Percentiles rank a stretch among this genome's conserved stretches.
phyloP scores from a whole-genome alignment of 1,139 yeast genomes.

The Ashbya aceris region DNA sequence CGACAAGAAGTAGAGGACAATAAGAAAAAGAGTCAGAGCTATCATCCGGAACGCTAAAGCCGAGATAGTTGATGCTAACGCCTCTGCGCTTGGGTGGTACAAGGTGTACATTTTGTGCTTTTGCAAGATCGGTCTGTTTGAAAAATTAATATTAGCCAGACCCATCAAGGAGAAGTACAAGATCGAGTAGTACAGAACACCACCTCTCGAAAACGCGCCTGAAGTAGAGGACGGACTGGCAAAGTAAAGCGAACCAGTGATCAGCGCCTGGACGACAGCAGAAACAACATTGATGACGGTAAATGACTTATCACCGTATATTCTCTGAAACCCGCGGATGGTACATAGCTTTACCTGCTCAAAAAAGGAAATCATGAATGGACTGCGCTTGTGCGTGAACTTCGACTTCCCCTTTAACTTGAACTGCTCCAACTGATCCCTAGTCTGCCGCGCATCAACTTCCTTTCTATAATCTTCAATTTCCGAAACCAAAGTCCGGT shows the following conservation, averaged over 20 bases:
- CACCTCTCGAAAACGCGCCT: slow-evolving; percentile 54
- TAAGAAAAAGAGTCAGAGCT: slow-evolving; percentile 36
- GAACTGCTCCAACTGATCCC: slow-evolving; percentile 28
- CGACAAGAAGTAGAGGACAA: slow-evolving; percentile 44
- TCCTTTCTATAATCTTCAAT: slow-evolving; percentile 36
- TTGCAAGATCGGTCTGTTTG: slow-evolving; percentile 43
- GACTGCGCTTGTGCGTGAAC: slow-evolving; percentile 33
- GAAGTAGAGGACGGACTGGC: slow-evolving; percentile 36
- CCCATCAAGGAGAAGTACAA: slow-evolving; percentile 48
- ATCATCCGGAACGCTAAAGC: slow-evolving; percentile 42
- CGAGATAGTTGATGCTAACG: slow-evolving; percentile 39
- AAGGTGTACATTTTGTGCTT: slow-evolving; percentile 50
- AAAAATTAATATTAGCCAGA: slow-evolving; percentile 46
- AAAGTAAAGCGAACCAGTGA: slow-evolving; percentile 38
- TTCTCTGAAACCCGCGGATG: slow-evolving; percentile 42
- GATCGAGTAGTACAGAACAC: slow-evolving; percentile 44
- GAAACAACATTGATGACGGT: slow-evolving; percentile 40
- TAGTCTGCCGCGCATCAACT: slow-evolving; percentile 36
- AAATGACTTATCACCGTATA: slow-evolving; percentile 42
- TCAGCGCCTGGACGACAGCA: slow-evolving; percentile 42
- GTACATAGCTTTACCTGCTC: slow-evolving; percentile 42
- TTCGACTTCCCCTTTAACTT: slow-evolving; percentile 39
- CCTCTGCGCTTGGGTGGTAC: slow-evolving; percentile 54
- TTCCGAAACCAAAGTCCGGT: slow-evolving; percentile 34
- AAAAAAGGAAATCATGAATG: slow-evolving; percentile 38